These are phyloP conservation scores for Kluyveromyces wickerhamii DNA, from an alignment of 805 yeast genomes.

Conservation along the genomic window DNA sequence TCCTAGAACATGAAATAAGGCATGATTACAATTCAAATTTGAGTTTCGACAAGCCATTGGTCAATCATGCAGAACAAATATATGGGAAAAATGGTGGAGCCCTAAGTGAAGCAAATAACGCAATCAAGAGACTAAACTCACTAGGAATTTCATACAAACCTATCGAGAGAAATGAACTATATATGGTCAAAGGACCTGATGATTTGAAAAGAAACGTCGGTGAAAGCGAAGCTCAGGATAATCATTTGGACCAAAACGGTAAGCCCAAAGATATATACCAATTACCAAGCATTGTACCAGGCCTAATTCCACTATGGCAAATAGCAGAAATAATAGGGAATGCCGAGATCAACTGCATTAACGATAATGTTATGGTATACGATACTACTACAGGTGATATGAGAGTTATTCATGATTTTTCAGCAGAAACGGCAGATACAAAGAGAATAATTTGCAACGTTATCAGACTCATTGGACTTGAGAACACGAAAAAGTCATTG, in stretches of 20 bases:
- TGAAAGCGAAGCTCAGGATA: slow-evolving; percentile 12
- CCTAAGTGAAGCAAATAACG: slow-evolving; percentile 13
- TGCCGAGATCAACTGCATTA: slow-evolving; percentile 21
- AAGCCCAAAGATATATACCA: slow-evolving; percentile 10
- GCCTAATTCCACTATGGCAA: slow-evolving; percentile 42
- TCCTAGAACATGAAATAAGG: too few species aligned
- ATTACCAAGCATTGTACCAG: slow-evolving; percentile 42
- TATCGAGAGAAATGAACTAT: slow-evolving; percentile 9
- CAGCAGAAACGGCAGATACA: slow-evolving; percentile 15
- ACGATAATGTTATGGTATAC: slow-evolving; percentile 19
- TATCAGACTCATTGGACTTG: slow-evolving; percentile 38
- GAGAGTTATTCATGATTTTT: slow-evolving; percentile 19
- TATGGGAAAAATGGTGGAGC: slow-evolving; percentile 34
- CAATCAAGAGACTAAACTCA: slow-evolving; percentile 13
- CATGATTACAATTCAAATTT: slow-evolving; percentile 9
- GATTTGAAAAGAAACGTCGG: slow-evolving; percentile 5
- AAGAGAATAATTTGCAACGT: slow-evolving; percentile 33
- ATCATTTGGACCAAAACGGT: slow-evolving; percentile 8
- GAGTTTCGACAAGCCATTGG: slow-evolving; percentile 4
- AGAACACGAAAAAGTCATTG: slow-evolving; percentile 26
- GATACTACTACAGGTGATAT: slow-evolving; percentile 20
- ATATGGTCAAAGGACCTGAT: slow-evolving; percentile 7
- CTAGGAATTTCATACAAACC: slow-evolving; percentile 17
- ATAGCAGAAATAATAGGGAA: slow-evolving; percentile 30
- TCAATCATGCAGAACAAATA: slow-evolving; percentile 31